A percentile compares a stretch with the other conserved stretches of the same genome.
phyloP scores from a whole-genome alignment of 2,329 filamentous ascomycete species.

The Pseudogymnoascus sp. region DNA sequence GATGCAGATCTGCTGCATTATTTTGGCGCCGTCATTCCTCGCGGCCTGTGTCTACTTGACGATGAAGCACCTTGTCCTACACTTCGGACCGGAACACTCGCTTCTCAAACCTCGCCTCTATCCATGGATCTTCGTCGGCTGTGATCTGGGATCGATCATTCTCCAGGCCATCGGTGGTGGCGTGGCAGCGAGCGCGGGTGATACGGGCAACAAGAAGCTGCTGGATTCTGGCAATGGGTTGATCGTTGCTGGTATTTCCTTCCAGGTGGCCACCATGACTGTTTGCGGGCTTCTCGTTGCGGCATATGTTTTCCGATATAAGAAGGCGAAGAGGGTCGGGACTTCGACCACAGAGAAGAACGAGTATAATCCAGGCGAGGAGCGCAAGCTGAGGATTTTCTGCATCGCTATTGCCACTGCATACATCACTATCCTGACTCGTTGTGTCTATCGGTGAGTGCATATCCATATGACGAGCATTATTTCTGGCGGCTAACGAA shows the following conservation, averaged over 20 bases:
- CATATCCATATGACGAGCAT: not conserved
- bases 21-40: slow-evolving; percentile 38
- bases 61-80: slow-evolving; percentile 48
- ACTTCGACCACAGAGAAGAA: not conserved
- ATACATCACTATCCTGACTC: slow-evolving; percentile 16
- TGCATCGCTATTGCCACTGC: slow-evolving; percentile 12
- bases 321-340: not conserved
- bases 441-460: slow-evolving; percentile 19
- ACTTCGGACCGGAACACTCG: slow-evolving; percentile 41
- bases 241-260: slow-evolving; percentile 33
- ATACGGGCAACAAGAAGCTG: slow-evolving; percentile 6
- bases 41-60: slow-evolving; percentile 57
- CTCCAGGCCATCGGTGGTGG: slow-evolving; percentile 51
- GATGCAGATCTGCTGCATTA: slow-evolving; percentile 46
- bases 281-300: slow-evolving; percentile 21
- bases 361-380: not conserved
- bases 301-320: slow-evolving; percentile 11
- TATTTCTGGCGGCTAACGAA: slow-evolving; percentile 14
- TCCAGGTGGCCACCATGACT: slow-evolving; percentile 30
- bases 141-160: slow-evolving; percentile 48
- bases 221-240: slow-evolving; percentile 23
- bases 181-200: slow-evolving; percentile 32
- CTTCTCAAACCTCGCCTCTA: slow-evolving; percentile 43
- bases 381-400: slow-evolving; percentile 14
- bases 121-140: slow-evolving; percentile 47